Percentiles rank a stretch among this genome's conserved stretches.
Conservation (phyloP, 441 rosid species). For the Aquilaria agallochum region DNA sequence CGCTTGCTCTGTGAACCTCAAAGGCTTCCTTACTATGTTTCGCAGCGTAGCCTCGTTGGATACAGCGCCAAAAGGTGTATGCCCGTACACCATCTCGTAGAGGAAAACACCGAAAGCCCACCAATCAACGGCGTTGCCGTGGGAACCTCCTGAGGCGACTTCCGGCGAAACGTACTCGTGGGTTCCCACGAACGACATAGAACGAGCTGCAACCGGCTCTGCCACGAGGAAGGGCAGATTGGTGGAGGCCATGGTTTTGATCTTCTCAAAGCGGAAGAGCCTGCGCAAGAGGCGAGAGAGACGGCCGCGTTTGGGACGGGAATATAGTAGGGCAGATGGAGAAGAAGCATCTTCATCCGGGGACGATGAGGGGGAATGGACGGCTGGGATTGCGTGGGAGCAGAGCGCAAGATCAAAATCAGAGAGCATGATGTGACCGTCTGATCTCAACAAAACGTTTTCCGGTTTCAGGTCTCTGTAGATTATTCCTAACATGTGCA, state of each 20-base stretch:
- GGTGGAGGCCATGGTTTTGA: conserved; percentile 38
- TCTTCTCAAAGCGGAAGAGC: conserved; percentile 54
- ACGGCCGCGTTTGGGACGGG: conserved; percentile 29
- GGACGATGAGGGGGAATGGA: conserved; percentile 47
- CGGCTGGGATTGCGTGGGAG: conserved; percentile 69
- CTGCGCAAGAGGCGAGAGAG: conserved; percentile 49
- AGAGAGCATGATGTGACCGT: conserved; percentile 89
- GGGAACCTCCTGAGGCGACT: conserved; percentile 68
- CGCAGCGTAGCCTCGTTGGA: conserved; percentile 59
- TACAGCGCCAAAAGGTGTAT: conserved; percentile 62
- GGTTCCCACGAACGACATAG: conserved; percentile 73
- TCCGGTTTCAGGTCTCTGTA: conserved; percentile 79
- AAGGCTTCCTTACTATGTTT: conserved; percentile 49
- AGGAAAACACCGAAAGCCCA: conserved; percentile 72
- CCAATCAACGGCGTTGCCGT: conserved; percentile 82
- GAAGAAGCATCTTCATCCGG: conserved; percentile 26
- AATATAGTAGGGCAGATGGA: conserved; percentile 7
- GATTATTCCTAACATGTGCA: conserved; percentile 73
- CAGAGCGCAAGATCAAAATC: conserved; percentile 74
- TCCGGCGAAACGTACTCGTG: conserved; percentile 85
- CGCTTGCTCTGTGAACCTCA: conserved; percentile 50
- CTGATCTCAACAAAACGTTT: conserved; percentile 63
- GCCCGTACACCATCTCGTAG: conserved; percentile 70
- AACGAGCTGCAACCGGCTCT: conserved; percentile 66
- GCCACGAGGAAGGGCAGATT: conserved; percentile 52